phyloP scores from a whole-genome alignment of 306 rosid species.

The Rosa chinensis region DNA sequence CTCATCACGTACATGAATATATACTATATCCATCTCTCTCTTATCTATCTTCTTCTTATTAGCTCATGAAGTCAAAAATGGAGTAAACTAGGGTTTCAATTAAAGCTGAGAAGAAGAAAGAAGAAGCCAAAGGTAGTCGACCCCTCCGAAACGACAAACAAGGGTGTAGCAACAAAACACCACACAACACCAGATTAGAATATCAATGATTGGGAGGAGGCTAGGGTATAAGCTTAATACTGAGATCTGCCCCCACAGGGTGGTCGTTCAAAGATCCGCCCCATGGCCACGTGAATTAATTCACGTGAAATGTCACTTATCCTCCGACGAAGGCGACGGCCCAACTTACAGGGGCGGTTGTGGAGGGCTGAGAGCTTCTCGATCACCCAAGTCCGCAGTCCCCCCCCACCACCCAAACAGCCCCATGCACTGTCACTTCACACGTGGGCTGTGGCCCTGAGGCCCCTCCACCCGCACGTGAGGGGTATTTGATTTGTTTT shows the following conservation, averaged over 20 bases:
- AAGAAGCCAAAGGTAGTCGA: neutral
- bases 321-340: slow-evolving; percentile 43
- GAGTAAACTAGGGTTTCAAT: neutral
- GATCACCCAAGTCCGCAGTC: no score
- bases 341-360: slow-evolving; percentile 23
- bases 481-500: slow-evolving; percentile 34
- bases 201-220: slow-evolving; percentile 3
- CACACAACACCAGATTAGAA: slow-evolving; percentile 5
- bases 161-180: neutral
- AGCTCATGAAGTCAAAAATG: neutral
- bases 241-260: slow-evolving; percentile 4
- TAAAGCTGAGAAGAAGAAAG: neutral
- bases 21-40: neutral
- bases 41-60: neutral
- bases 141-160: neutral
- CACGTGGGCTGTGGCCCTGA: slow-evolving; percentile 48
- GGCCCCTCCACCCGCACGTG: slow-evolving; percentile 56
- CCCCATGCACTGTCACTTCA: slow-evolving; percentile 32
- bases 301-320: slow-evolving; percentile 46
- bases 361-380: neutral
- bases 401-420: no score
- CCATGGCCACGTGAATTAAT: slow-evolving; percentile 26
- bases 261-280: neutral
- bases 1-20: neutral
- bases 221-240: neutral